Conservation (phyloP, 495 filamentous ascomycete species). For the Pseudevernia furfuracea region DNA sequence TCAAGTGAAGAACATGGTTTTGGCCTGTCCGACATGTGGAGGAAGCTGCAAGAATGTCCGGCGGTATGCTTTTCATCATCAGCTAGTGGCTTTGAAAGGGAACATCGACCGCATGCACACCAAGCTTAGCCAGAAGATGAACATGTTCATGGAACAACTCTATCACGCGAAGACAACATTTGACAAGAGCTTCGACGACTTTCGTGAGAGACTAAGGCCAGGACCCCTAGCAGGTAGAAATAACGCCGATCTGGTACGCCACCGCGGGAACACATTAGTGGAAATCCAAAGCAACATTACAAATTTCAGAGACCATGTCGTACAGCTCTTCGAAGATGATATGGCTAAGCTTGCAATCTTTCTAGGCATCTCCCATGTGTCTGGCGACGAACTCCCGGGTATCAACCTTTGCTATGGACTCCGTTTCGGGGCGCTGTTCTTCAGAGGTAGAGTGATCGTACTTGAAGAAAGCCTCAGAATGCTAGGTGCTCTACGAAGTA, state of each 20-base stretch:
- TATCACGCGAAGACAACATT: conserved; percentile 6
- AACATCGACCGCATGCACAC: conserved; percentile 20
- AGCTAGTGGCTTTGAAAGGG: conserved; percentile 11
- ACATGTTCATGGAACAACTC: conserved; percentile 16
- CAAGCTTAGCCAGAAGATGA: conserved; percentile 19
- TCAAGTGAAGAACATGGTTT: not conserved
- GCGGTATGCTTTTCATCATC: conserved; percentile 20
- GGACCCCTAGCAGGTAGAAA: conserved; percentile 21
- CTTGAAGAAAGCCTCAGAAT: conserved; percentile 22
- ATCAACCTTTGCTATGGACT: conserved; percentile 14
- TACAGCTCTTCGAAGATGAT: conserved; percentile 20
- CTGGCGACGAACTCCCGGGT: not conserved
- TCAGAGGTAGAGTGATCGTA: conserved; percentile 18
- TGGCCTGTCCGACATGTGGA: conserved; percentile 20
- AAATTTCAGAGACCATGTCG: conserved; percentile 17
- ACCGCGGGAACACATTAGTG: conserved; percentile 17
- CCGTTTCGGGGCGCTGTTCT: conserved; percentile 19
- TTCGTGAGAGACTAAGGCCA: conserved; percentile 15
- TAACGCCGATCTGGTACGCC: conserved; percentile 17
- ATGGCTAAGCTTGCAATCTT: conserved; percentile 10
- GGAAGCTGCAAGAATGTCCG: conserved; percentile 14
- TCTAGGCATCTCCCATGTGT: not conserved
- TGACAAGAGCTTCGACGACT: conserved; percentile 12
- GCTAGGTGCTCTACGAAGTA: not conserved
- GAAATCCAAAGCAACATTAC: conserved; percentile 13